Evolutionary conservation across 1,284 basidiomycete genomes (phyloP), one percentile per base, ranked within the genome.

Genomic region (Anthracocystis setariae): DNA sequence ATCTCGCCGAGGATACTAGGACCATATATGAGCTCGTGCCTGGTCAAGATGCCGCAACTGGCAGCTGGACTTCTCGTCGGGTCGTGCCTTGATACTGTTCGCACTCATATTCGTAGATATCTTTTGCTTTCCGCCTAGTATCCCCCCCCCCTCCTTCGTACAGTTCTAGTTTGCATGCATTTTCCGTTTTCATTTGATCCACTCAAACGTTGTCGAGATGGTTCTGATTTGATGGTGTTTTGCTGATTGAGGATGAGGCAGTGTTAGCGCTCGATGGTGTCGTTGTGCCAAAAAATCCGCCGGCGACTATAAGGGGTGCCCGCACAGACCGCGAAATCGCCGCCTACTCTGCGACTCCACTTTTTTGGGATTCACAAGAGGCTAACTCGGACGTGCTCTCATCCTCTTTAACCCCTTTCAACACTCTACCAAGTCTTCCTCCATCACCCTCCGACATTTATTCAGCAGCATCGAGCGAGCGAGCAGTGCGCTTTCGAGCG

Each of bases 11-110:
- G 9, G 75, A 82, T 46, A 68, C 68, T 15, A 73, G 83, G 23
- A 79, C 73, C 5, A 45, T 76, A 21, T 84, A 80, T 49, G 63
- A 58, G 42, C 54, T 76, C 23, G 51, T 46, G 10, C 23, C 46
- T 12, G 74, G 72, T 42, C 35, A 73, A 18, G 49, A 18, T 38
- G 70, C 62, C 2, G 63, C 63, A 3, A 58, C 52, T 2, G 61
- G 58, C 10, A 55, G 60, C 10, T 83, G 82, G 82, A 71, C 69
- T 9, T 73, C 75, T 55, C 57, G 72, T 15, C 57, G 70, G 3
- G 65, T 83, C 0, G 81, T 82, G 3, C 82, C 82, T 9, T 83
- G 20, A 32, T 13, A 18, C n/a, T n/a, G n/a, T n/a, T n/a, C n/a
- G n/a, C n/a, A n/a, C n/a, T n/a, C n/a, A n/a, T n/a, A n/a, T n/a